These are phyloP conservation scores for Coemansia erecta DNA, from an alignment of 192 early-diverging fungal genomes.

Conservation along the genomic window DNA sequence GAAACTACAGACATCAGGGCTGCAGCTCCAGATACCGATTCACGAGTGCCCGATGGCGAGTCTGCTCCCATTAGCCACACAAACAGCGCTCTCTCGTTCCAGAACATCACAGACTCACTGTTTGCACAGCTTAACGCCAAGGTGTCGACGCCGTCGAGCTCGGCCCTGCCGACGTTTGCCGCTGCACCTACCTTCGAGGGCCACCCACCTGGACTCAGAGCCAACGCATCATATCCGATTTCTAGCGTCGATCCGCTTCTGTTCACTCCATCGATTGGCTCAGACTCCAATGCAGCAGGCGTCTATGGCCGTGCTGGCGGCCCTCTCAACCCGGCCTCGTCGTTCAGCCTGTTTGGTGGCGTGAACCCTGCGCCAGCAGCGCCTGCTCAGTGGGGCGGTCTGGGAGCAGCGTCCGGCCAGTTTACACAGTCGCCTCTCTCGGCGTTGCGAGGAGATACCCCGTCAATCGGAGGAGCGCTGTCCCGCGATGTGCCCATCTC, in stretches of 20 bases:
- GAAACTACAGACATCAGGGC: neutral
- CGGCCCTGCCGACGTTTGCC: constrained; percentile 16
- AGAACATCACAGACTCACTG: constrained; percentile 46
- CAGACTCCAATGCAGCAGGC: neutral
- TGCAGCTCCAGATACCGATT: neutral
- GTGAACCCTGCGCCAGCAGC: neutral
- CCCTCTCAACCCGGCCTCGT: neutral
- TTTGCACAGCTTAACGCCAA: constrained; percentile 51
- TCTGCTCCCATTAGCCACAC: constrained; percentile 7
- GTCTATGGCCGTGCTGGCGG: constrained; percentile 9
- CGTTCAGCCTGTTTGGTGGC: constrained; percentile 27
- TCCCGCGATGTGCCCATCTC: constrained; percentile 3
- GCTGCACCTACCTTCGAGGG: neutral
- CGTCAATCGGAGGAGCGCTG: constrained; percentile 6
- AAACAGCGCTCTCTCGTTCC: constrained; percentile 45
- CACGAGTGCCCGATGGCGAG: neutral
- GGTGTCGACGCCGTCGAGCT: constrained; percentile 23
- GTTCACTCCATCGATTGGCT: constrained; percentile 25
- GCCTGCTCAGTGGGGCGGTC: constrained; percentile 19
- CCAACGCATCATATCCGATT: constrained; percentile 16
- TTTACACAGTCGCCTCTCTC: constrained; percentile 27
- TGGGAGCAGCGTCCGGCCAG: constrained; percentile 8
- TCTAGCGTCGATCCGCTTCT: constrained; percentile 39
- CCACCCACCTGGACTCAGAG: constrained; percentile 6
- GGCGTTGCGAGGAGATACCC: constrained; percentile 16